These are phyloP conservation scores for Fagopyrum homotropicum DNA, from an alignment of 148 eudicot genomes.

Conservation along the genomic window DNA sequence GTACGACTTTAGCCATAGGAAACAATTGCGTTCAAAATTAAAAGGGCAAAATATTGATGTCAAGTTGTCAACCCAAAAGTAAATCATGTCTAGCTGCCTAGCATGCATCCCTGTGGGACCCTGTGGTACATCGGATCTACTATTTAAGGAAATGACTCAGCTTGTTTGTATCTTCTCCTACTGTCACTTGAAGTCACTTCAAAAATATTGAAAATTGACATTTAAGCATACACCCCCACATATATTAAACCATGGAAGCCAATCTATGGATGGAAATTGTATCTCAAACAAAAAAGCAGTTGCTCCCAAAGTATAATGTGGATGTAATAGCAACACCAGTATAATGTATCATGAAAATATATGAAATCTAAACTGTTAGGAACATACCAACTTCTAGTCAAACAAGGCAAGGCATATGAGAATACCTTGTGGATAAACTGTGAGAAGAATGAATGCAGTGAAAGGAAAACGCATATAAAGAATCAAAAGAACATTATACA, in stretches of 20 bases:
- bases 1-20: not conserved
- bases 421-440: conserved; percentile 1
- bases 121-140: not conserved
- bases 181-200: not conserved
- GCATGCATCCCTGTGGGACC: not conserved
- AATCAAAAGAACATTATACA: not conserved
- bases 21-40: not conserved
- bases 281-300: not conserved
- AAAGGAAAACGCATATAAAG: not conserved
- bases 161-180: conserved; percentile 2
- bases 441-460: not conserved
- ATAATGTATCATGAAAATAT: not conserved
- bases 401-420: not conserved
- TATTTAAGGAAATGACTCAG: not conserved
- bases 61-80: not conserved
- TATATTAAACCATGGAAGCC: not conserved
- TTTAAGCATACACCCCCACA: not conserved
- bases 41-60: not conserved
- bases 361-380: not conserved
- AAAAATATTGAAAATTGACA: not conserved
- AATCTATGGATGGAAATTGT: not conserved
- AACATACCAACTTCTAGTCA: not conserved
- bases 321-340: not conserved
- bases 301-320: conserved; percentile 4
- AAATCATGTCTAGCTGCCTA: not conserved